These are phyloP conservation scores for Chiua virens DNA, from an alignment of 768 basidiomycete species.

Conservation along the genomic window DNA sequence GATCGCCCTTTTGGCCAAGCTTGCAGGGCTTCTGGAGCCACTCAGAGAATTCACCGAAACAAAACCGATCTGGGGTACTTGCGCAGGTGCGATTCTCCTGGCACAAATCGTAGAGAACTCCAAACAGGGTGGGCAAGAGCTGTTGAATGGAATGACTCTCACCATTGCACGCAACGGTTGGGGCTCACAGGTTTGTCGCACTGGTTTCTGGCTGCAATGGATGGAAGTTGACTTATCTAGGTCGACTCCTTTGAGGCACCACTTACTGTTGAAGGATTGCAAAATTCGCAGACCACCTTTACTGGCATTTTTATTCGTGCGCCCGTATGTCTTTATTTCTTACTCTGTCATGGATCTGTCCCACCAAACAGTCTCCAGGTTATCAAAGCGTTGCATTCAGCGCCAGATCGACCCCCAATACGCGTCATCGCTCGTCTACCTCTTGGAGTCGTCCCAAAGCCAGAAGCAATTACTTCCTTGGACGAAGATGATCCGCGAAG, in stretches of 20 bases:
- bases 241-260: slow-evolving; percentile 89
- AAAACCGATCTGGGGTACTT: slow-evolving; percentile 93
- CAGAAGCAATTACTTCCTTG: slow-evolving; percentile 35
- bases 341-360: not conserved
- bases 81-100: slow-evolving; percentile 91
- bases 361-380: slow-evolving; percentile 45
- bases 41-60: slow-evolving; percentile 66
- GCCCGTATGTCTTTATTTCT: slow-evolving; percentile 51
- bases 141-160: slow-evolving; percentile 78
- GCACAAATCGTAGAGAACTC: slow-evolving; percentile 70
- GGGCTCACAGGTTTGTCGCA: slow-evolving; percentile 76
- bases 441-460: slow-evolving; percentile 43
- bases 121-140: slow-evolving; percentile 86
- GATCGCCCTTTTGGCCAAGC: slow-evolving; percentile 73
- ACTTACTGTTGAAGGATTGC: slow-evolving; percentile 62
- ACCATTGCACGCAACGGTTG: slow-evolving; percentile 87
- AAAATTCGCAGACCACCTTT: slow-evolving; percentile 61
- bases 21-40: slow-evolving; percentile 78
- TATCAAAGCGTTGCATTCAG: slow-evolving; percentile 50
- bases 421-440: slow-evolving; percentile 73
- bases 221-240: slow-evolving; percentile 35
- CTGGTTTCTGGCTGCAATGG: not conserved
- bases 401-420: slow-evolving; percentile 54
- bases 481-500: slow-evolving; percentile 55
- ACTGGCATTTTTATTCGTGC: slow-evolving; percentile 92